A percentile compares a stretch with the other conserved stretches of the same genome.
Evolutionary conservation across 805 yeast genomes (phyloP).

Genomic region (Teunomyces stri): DNA sequence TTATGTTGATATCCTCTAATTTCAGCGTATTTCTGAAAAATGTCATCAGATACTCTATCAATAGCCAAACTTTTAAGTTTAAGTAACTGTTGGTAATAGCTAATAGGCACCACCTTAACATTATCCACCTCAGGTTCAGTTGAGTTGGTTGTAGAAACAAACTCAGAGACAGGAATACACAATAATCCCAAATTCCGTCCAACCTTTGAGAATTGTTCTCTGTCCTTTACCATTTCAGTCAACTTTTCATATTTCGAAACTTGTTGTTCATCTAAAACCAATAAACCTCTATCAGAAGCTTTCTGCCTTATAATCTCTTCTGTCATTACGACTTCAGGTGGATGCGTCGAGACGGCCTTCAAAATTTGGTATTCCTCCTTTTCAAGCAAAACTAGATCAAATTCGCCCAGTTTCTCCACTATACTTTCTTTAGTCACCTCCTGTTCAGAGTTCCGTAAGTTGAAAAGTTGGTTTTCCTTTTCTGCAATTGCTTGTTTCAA

Average conservation of each 20-base stretch:
- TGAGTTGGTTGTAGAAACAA: slow-evolving; percentile 60
- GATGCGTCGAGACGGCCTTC: slow-evolving; percentile 12
- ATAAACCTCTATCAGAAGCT: slow-evolving; percentile 43
- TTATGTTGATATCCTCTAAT: slow-evolving; percentile 47
- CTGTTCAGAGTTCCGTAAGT: slow-evolving; percentile 13
- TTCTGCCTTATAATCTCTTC: slow-evolving; percentile 19
- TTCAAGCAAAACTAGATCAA: slow-evolving; percentile 31
- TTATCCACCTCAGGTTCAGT: slow-evolving; percentile 52
- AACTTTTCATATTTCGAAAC: slow-evolving; percentile 18
- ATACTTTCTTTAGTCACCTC: slow-evolving; percentile 21
- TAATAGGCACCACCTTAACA: slow-evolving; percentile 62
- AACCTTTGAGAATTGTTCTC: slow-evolving; percentile 12
- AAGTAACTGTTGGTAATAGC: slow-evolving; percentile 57
- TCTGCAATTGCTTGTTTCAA: slow-evolving; percentile 26
- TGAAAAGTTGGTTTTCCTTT: slow-evolving; percentile 27
- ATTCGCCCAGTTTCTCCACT: slow-evolving; percentile 24
- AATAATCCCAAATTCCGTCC: slow-evolving; percentile 39
- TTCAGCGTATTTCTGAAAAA: slow-evolving; percentile 43
- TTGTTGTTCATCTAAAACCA: slow-evolving; percentile 34
- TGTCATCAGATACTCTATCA: slow-evolving; percentile 46
- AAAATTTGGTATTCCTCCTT: slow-evolving; percentile 28
- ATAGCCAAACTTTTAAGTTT: slow-evolving; percentile 39
- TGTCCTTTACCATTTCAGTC: slow-evolving; percentile 11
- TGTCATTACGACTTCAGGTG: not conserved
- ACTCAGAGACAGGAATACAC: slow-evolving; percentile 57